Evolutionary conservation across 106 monocot genomes (phyloP).

Genomic region (Dendrobium chrysotoxum): DNA sequence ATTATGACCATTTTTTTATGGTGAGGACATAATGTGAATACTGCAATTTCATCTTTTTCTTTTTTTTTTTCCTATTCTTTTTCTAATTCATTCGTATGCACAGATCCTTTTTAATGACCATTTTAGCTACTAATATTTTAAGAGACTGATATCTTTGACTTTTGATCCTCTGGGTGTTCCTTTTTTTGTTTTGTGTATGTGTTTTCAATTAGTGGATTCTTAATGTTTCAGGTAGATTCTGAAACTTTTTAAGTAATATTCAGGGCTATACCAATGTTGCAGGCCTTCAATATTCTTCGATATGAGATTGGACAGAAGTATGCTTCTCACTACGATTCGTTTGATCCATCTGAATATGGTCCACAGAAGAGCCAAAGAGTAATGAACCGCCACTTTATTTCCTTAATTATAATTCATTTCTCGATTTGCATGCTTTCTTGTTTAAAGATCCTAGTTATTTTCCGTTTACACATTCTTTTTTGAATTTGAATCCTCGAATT

Average conservation of each 20-base stretch:
- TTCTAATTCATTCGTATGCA: too few species aligned
- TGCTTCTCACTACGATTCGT: slow-evolving; percentile 89
- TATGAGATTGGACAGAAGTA: slow-evolving; percentile 96
- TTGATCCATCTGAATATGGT: slow-evolving; percentile 81
- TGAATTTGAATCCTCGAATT: background rate
- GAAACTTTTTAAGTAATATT: slow-evolving; percentile 17
- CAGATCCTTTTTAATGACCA: background rate
- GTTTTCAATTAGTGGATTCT: background rate
- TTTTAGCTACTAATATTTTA: background rate
- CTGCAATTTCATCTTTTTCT: background rate
- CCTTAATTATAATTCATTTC: background rate
- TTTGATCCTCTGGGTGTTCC: background rate
- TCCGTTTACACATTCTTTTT: background rate
- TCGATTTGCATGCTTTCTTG: background rate
- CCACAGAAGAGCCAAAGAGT: slow-evolving; percentile 94
- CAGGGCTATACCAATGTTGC: slow-evolving; percentile 22
- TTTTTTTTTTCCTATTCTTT: too few species aligned
- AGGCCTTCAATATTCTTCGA: slow-evolving; percentile 86
- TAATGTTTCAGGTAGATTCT: slow-evolving; percentile 7
- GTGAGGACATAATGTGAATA: background rate
- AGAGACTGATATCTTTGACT: background rate
- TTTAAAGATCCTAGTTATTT: slow-evolving; percentile 1
- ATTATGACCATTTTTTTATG: background rate
- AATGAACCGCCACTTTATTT: slow-evolving; percentile 11
- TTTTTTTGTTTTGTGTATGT: background rate